Evolutionary conservation across 768 basidiomycete species (phyloP).

Genomic region (Psilocybe tampanensis): DNA sequence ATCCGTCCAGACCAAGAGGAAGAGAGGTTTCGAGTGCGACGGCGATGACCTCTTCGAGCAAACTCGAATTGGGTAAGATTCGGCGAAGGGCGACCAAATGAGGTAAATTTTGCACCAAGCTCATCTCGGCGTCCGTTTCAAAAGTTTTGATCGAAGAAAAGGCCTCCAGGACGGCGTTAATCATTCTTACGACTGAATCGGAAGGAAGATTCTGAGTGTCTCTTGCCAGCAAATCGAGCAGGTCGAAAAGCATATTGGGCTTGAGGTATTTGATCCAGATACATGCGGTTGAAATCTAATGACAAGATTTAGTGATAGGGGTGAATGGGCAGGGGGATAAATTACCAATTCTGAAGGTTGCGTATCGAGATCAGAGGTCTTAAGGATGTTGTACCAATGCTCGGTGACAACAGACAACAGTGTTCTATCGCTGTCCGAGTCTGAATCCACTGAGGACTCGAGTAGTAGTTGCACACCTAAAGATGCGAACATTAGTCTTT

Average conservation of each 20-base stretch:
- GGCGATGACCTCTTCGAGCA: constrained; percentile 53
- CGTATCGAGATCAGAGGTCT: neutral
- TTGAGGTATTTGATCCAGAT: constrained; percentile 64
- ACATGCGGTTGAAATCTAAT: constrained; percentile 27
- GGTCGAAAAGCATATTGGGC: constrained; percentile 38
- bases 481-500: neutral
- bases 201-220: constrained; percentile 8
- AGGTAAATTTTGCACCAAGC: constrained; percentile 32
- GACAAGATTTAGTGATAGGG: constrained; percentile 5
- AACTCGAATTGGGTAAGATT: constrained; percentile 32
- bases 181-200: constrained; percentile 19
- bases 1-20: constrained; percentile 38
- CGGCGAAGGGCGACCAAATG: constrained; percentile 40
- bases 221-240: constrained; percentile 42
- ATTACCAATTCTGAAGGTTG: constrained; percentile 9
- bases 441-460: constrained; percentile 36
- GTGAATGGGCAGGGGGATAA: constrained; percentile 9
- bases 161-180: constrained; percentile 40
- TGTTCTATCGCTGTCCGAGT: constrained; percentile 35
- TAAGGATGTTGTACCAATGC: constrained; percentile 44
- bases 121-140: constrained; percentile 26
- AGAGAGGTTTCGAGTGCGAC: constrained; percentile 39
- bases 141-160: constrained; percentile 24
- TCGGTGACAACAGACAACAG: constrained; percentile 41
- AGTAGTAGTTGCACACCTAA: constrained; percentile 49